These are phyloP conservation scores for Volvariella volvacea DNA, from an alignment of 1,284 basidiomycete species.

Conservation along the genomic window DNA sequence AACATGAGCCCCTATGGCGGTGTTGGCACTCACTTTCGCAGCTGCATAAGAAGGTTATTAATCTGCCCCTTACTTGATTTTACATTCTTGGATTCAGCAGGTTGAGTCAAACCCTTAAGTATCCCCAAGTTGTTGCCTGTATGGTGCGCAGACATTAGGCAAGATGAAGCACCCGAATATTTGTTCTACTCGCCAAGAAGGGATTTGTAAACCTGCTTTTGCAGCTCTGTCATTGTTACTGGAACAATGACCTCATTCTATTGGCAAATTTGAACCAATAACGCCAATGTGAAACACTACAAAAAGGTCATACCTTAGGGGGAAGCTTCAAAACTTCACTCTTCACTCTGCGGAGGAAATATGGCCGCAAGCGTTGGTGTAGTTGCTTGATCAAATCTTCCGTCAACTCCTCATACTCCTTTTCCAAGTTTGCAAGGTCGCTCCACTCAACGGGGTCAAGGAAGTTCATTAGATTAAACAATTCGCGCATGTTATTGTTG, in stretches of 20 bases:
- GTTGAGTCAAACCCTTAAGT: constrained; percentile 50
- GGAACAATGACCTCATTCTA: constrained; percentile 90
- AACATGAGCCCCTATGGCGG: constrained; percentile 3
- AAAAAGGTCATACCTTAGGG: constrained; percentile 61
- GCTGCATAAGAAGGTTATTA: constrained; percentile 82
- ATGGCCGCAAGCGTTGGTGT: constrained; percentile 76
- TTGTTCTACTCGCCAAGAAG: constrained; percentile 53
- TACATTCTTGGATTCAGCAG: constrained; percentile 23
- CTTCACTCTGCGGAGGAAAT: constrained; percentile 91
- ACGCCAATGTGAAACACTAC: background rate
- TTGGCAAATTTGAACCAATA: constrained; percentile 2
- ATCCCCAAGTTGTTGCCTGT: constrained; percentile 65
- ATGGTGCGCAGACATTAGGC: background rate
- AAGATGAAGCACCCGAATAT: background rate
- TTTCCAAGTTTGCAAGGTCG: constrained; percentile 66
- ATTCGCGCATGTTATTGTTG: constrained; percentile 93
- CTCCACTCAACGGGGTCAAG: constrained; percentile 74
- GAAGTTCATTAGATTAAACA: constrained; percentile 95
- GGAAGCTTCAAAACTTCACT: constrained; percentile 89
- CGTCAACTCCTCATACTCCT: constrained; percentile 67
- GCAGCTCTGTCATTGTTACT: constrained; percentile 81
- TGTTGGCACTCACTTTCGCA: constrained; percentile 63
- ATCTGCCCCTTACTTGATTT: constrained; percentile 39
- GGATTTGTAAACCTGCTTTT: constrained; percentile 85
- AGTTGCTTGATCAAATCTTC: constrained; percentile 77